Percentiles rank a stretch among this genome's conserved stretches.
Conservation (phyloP, 805 yeast genomes). For the Candida endomychidarum region DNA sequence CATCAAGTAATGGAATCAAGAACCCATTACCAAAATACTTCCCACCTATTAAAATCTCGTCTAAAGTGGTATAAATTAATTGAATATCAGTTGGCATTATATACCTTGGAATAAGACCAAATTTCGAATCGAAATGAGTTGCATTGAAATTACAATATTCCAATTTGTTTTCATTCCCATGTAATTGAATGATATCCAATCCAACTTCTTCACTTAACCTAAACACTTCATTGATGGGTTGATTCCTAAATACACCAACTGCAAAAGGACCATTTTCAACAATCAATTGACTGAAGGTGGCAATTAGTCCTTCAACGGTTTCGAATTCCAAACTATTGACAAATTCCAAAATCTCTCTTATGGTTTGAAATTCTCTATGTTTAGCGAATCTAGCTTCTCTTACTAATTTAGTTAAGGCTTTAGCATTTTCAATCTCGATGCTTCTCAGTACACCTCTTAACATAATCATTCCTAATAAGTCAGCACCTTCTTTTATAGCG, state of each 20-base stretch:
- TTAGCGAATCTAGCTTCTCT: slow-evolving; percentile 20
- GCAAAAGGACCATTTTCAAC: slow-evolving; percentile 58
- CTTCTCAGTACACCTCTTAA: slow-evolving; percentile 84
- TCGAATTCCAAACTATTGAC: slow-evolving; percentile 16
- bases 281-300: slow-evolving; percentile 19
- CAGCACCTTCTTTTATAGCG: slow-evolving; percentile 73
- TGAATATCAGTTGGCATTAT: slow-evolving; percentile 55
- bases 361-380: slow-evolving; percentile 20
- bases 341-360: slow-evolving; percentile 17
- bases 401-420: slow-evolving; percentile 28
- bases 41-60: slow-evolving; percentile 15
- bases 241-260: slow-evolving; percentile 92
- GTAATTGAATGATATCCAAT: slow-evolving; percentile 83
- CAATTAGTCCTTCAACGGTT: slow-evolving; percentile 30
- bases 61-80: slow-evolving; percentile 25
- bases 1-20: slow-evolving; percentile 68
- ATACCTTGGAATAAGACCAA: slow-evolving; percentile 74
- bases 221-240: slow-evolving; percentile 61
- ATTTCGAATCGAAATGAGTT: slow-evolving; percentile 21
- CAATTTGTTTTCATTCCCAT: slow-evolving; percentile 63
- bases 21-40: slow-evolving; percentile 34
- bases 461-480: slow-evolving; percentile 78
- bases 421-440: slow-evolving; percentile 37
- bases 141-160: slow-evolving; percentile 48
- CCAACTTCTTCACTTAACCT: slow-evolving; percentile 41